phyloP scores from a whole-genome alignment of 164 flowering plant genomes.

The Echeveria elegans region DNA sequence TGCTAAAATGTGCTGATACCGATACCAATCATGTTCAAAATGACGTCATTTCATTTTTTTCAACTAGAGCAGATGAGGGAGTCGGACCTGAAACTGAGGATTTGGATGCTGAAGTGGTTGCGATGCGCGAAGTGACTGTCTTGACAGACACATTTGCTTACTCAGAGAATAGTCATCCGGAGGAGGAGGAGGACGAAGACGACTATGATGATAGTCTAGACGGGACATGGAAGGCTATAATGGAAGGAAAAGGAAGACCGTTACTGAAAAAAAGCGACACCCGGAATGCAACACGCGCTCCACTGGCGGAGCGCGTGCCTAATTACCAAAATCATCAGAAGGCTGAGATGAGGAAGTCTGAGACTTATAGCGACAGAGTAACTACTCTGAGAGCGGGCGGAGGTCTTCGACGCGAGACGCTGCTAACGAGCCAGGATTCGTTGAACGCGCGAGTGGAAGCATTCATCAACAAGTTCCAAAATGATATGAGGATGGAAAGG shows the following conservation, averaged over 20 bases:
- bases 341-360: conserved; percentile 11
- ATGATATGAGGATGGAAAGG: conserved; percentile 31
- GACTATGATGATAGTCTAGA: conserved; percentile 8
- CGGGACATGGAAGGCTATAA: conserved; percentile 13
- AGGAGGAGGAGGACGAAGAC: conserved; percentile 3
- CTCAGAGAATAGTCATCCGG: not conserved
- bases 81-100: not conserved
- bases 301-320: not conserved
- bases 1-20: not conserved
- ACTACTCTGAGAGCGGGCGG: conserved; percentile 4
- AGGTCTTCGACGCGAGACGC: conserved; percentile 17
- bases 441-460: conserved; percentile 27
- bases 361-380: conserved; percentile 9
- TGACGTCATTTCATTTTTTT: not conserved
- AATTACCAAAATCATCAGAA: too few species aligned
- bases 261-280: conserved; percentile 13
- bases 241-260: conserved; percentile 12
- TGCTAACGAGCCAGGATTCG: conserved; percentile 27
- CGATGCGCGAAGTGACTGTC: not conserved
- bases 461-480: conserved; percentile 26
- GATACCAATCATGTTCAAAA: not conserved
- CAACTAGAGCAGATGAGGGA: not conserved
- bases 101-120: not conserved
- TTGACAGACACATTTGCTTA: not conserved
- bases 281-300: not conserved